Base-by-base conservation (phyloP, 176 grass and related monocot species). In the Oryza brachyantha region DNA sequence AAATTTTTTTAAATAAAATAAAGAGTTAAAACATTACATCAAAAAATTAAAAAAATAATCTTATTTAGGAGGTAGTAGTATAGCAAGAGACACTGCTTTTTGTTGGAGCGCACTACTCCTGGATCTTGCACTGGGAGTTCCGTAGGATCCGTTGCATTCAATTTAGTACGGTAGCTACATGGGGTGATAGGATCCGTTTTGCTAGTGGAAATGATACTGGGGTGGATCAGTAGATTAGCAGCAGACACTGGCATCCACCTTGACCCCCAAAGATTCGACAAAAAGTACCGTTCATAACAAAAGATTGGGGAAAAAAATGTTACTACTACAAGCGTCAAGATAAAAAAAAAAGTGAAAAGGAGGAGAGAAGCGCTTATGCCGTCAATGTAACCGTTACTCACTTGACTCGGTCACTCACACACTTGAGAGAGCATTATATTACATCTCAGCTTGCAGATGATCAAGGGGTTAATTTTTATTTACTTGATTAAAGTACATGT, bases 181-280 rank as follows among this genome's bases (percentile, higher is more conserved):
- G 74, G 69, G 74, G 89, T 86, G 76, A 43, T 59, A 74, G 69
- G 74, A 89, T 91, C 76, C 85, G 80, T 75, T 75, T 88, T 89
- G 46, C 68, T 86, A 16, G 88, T 71, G 65, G 83, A 81, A 70
- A 81, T 78, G 64, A 8, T 5, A 74, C 70, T 13, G 29, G 12
- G 13, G 7, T 39, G 76, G 78, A 87, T 82, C 42, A 25, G 41
- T 82, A 63, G 73, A 82, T 82, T 58, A 81, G 58, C 72, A 26
- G 54, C 66, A 43, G 58, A 82, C 85, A 66, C 8, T 35, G 66
- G 10, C 79, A 64, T 65, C 43, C 79, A 34, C 65, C 85, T 29
- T 82, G 79, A 37, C 58, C 10, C 85, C 74, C 29, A 79, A 78
- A 83, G 11, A 74, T 73, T 68, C 68, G 86, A 83, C 80, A 73